Evolutionary conservation across 2,329 filamentous ascomycete species (phyloP).

Genomic region (Pseudonectria buxi): DNA sequence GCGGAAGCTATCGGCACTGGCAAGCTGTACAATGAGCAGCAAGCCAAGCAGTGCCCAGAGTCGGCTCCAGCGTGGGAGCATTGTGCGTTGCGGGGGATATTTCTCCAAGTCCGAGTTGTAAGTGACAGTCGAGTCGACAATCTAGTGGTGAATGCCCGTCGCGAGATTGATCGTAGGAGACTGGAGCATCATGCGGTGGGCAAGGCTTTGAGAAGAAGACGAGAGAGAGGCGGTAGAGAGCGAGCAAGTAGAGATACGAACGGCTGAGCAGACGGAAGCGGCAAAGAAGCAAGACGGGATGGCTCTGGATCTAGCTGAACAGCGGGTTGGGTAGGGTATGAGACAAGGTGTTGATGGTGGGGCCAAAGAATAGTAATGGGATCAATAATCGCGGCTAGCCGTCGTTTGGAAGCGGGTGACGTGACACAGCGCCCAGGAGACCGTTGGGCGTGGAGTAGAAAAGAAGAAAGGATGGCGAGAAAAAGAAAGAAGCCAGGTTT

Average conservation of each 20-base stretch:
- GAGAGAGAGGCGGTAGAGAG: conserved; percentile 1
- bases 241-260: conserved; percentile 1
- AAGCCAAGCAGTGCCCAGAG: conserved; percentile 35
- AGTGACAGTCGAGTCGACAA: conserved; percentile 1
- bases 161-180: conserved; percentile 6
- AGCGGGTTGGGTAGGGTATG: conserved; percentile 3
- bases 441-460: too few species aligned
- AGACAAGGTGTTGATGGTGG: conserved; percentile 9
- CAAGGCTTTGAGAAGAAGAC: conserved; percentile 1
- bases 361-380: neutral
- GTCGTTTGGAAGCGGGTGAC: too few species aligned
- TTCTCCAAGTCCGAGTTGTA: conserved; percentile 2
- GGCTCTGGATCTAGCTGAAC: conserved; percentile 4
- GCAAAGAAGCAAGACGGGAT: conserved; percentile 7
- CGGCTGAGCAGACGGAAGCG: conserved; percentile 3
- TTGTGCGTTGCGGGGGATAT: conserved; percentile 14
- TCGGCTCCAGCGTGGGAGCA: conserved; percentile 28
- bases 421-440: too few species aligned
- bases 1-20: conserved; percentile 26
- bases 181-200: conserved; percentile 13
- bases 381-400: neutral
- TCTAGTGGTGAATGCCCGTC: conserved; percentile 12
- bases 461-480: too few species aligned
- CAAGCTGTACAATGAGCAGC: conserved; percentile 31
- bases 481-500: conserved; percentile 4